Base-by-base conservation (phyloP, 2,329 filamentous ascomycete species). In the Clarireedia homoeocarpa region DNA sequence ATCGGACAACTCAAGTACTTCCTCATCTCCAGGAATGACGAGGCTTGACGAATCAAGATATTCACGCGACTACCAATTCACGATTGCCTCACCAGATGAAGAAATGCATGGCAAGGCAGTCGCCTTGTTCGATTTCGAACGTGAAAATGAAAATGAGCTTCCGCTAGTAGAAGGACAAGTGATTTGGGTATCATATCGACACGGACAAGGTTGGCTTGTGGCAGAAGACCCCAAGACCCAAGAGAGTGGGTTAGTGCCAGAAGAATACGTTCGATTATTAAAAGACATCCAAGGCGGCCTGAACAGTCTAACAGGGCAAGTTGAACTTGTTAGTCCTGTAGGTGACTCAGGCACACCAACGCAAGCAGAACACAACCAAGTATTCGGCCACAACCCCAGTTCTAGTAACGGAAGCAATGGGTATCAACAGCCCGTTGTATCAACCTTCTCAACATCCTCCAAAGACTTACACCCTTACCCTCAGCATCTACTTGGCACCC, bases 101-200 rank as follows among this genome's bases (percentile, higher is more conserved):
- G 91, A 97, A 71, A 96, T 96, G 82, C 91, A 96, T 68, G 94
- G 94, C 49, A 96, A 95, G 70, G 91, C 91, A 10, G 89, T 99
- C 27, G 94, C 94, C 6, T 77, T 99, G 23, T 99, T 96, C 69
- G 91, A 96, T 69, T 99, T 99, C 72, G 85, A 85, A 64, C 83
- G 91, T 34, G 92, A 97, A 71, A 96, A 97, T 70, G 91, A 96
- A 70, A 99, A 97, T 69, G 94, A 99, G 71, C 75, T 99, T 56
- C 90, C 91, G 4, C 75, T 99, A 48, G 85, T 89, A 0, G 94
- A 99, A 72, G 94, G 94, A 5, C 94, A 99, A 68, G 89, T 96
- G 56, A 96, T 99, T 56, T 88, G 94, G 77, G 91, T 99, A 24
- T 95, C 90, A 15, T 99, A 97, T 71, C 82, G 94, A 45, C 91